A percentile compares a stretch with the other conserved stretches of the same genome.
Evolutionary conservation across 495 filamentous ascomycete genomes (phyloP).

Genomic region (Sphaerosporella brunnea): DNA sequence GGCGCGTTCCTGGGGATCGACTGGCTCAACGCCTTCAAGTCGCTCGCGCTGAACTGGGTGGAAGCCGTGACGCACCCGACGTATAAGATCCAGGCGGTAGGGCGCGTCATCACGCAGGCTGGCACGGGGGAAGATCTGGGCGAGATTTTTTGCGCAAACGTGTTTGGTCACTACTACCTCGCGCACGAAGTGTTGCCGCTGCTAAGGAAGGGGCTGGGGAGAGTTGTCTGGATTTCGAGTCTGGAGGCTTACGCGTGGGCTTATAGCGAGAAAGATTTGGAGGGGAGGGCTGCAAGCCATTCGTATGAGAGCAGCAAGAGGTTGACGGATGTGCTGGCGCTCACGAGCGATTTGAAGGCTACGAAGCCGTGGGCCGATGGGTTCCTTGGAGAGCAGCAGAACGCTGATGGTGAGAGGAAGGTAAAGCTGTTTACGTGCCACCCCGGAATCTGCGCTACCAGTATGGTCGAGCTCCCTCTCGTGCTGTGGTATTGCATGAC

Average conservation of each 20-base stretch:
- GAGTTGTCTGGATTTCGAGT: constrained; percentile 72
- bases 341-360: constrained; percentile 53
- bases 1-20: constrained; percentile 71
- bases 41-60: constrained; percentile 44
- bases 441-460: constrained; percentile 69
- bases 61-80: constrained; percentile 57
- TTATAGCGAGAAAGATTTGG: constrained; percentile 53
- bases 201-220: constrained; percentile 38
- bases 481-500: constrained; percentile 49
- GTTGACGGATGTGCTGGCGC: constrained; percentile 60
- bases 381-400: constrained; percentile 23
- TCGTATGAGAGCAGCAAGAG: constrained; percentile 79
- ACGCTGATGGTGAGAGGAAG: constrained; percentile 13
- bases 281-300: constrained; percentile 41
- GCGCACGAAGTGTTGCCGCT: constrained; percentile 60
- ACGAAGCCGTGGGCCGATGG: constrained; percentile 37
- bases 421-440: constrained; percentile 55
- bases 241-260: constrained; percentile 44
- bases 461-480: constrained; percentile 51
- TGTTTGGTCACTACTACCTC: constrained; percentile 90
- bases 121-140: constrained; percentile 34
- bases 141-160: constrained; percentile 70
- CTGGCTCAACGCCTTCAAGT: constrained; percentile 47
- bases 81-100: constrained; percentile 49
- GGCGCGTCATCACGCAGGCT: constrained; percentile 32